Evolutionary conservation across 2,329 filamentous ascomycete species (phyloP), one percentile per base, ranked within the genome.

Genomic region (Orbilia blumenaviensis): DNA sequence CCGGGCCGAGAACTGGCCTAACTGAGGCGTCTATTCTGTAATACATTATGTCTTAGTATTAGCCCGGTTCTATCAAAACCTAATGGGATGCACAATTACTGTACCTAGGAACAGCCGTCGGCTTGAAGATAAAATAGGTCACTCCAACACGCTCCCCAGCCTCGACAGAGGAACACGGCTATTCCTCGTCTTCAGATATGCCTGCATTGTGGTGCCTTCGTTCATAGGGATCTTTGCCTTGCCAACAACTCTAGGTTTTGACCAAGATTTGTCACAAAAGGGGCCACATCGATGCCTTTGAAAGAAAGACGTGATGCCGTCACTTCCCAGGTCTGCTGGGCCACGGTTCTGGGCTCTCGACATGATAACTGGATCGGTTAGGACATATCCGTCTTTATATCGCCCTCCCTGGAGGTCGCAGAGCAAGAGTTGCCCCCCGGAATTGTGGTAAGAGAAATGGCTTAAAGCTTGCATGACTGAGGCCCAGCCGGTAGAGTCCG

Each of bases 401-500:
- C 82, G 77, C 44, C 84, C 84, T 27, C 84, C 84, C 73, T 85
- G 83, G 1, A 85, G 80, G 75, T 85, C 84, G 77, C 83, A 85
- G 1, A 85, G 78, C 3, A 85, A 80, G 66, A 81, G 80, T 34
- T 81, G 78, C 3, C 84, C 83, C 21, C 81, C 81, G 0, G 83
- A 78, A 42, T 82, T 56, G 78, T 84, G 82, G 77, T 84, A 84
- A 71, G 82, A 84, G 66, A 84, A 84, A 78, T 85, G 83, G 78
- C 83, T 84, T n/a, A 84, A 79, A 0, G 83, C 83, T 77, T 85
- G 84, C 83, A 84, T 84, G 2, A 78, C 81, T 23, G 82, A 75
- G 1, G 80, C 80, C 83, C 83, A 84, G n/a, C 50, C 67, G 0
- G 75, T 74, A 5, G 79, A 77, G 67, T 83, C 78, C 38, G 23